Evolutionary conservation across 495 filamentous ascomycete genomes (phyloP).

Genomic region (Poronia punctata): DNA sequence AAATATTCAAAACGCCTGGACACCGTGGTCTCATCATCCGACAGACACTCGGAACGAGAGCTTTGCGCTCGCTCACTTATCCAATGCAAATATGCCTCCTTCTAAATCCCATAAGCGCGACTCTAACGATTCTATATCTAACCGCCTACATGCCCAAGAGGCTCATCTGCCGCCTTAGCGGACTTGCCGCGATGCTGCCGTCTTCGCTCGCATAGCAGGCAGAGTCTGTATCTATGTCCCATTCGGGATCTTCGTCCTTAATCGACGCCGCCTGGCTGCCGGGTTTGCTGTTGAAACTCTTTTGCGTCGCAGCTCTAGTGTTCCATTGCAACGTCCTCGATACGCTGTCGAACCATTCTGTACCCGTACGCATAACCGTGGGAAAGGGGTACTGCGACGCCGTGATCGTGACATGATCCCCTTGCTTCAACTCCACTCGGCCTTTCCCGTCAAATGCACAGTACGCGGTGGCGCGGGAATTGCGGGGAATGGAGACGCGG

Average conservation of each 20-base stretch:
- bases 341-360: conserved; percentile 94
- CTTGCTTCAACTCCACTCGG: conserved; percentile 80
- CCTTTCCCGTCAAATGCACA: conserved; percentile 96
- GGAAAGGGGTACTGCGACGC: conserved; percentile 95
- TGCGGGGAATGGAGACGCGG: conserved; percentile 74
- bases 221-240: conserved; percentile 83
- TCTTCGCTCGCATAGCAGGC: conserved; percentile 59
- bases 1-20: conserved; percentile 13
- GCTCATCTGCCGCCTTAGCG: conserved; percentile 62
- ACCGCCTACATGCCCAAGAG: conserved; percentile 42
- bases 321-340: conserved; percentile 90
- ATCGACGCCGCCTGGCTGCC: conserved; percentile 26
- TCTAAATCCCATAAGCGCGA: too few species aligned
- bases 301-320: conserved; percentile 76
- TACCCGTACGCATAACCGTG: conserved; percentile 70
- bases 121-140: conserved; percentile 21
- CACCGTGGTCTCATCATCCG: conserved; percentile 8
- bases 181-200: conserved; percentile 53
- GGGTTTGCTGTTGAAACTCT: conserved; percentile 57
- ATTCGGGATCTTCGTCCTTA: conserved; percentile 50
- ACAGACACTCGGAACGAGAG: not conserved
- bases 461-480: conserved; percentile 85
- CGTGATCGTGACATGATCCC: conserved; percentile 90
- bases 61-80: conserved; percentile 4
- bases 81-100: too few species aligned